These are phyloP conservation scores for Silene conica DNA, from an alignment of 148 eudicot genomes.

Conservation along the genomic window DNA sequence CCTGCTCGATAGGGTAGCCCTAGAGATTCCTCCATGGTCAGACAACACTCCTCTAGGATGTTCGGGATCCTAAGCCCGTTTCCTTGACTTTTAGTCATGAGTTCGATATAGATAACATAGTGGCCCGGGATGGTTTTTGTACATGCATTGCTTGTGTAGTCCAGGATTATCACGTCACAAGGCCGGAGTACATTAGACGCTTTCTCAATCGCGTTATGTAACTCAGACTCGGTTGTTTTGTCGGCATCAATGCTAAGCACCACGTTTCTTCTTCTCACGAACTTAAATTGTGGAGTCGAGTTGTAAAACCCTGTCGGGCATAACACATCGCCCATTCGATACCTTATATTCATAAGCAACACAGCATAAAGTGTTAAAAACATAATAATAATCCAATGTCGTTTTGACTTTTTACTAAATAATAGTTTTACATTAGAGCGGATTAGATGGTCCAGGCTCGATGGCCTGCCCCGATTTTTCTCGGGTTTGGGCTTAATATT, in stretches of 20 bases:
- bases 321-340: conserved; percentile 67
- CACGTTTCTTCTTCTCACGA: conserved; percentile 51
- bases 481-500: too few species aligned
- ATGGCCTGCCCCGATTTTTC: too few species aligned
- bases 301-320: conserved; percentile 59
- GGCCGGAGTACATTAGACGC: conserved; percentile 24
- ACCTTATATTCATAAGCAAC: conserved; percentile 6
- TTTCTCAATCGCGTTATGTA: conserved; percentile 33
- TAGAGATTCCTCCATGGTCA: conserved; percentile 36
- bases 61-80: conserved; percentile 12
- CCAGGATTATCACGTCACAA: conserved; percentile 19
- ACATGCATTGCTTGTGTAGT: conserved; percentile 44
- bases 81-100: conserved; percentile 15
- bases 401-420: too few species aligned
- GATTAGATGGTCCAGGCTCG: too few species aligned
- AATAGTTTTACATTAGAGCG: too few species aligned
- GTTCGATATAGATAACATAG: conserved; percentile 45
- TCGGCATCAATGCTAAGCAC: conserved; percentile 45
- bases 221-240: conserved; percentile 44
- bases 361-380: too few species aligned
- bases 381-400: neutral
- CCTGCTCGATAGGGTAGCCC: conserved; percentile 37
- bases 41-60: conserved; percentile 28
- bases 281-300: conserved; percentile 66
- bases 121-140: conserved; percentile 43